Evolutionary conservation across 2,329 filamentous ascomycete genomes (phyloP), one percentile per base, ranked within the genome.

Genomic region (Talaromyces sp.): DNA sequence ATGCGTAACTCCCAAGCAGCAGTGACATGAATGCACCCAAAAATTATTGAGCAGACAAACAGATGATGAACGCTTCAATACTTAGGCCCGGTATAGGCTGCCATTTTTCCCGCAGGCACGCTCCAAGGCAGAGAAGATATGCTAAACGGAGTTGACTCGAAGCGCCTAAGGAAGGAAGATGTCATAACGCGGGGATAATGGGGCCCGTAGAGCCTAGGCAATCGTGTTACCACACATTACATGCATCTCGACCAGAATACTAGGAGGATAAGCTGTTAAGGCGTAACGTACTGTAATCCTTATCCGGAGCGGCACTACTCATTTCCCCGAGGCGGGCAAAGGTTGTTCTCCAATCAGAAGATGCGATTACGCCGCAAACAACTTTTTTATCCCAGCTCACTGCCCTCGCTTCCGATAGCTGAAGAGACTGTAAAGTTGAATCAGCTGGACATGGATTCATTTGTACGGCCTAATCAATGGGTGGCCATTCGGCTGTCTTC

Each of bases 401-500:
- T 13, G 16, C n/a, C 11, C 50, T 37, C 31, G 31, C 33, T 56
- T 37, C 31, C 8, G 14, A 19, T 54, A 11, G 27, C 16, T 33
- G 27, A 16, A 19, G 35, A 22, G 33, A 10, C 14, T 22, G 31
- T 22, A 27, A 57, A 19, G 27, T 5, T 24, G 22, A 9, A 35
- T 31, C 24, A 33, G 61, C 45, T 24, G 10, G 16, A 47, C 24
- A 80, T 80, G 78, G 74, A 78, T 69, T 79, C 77, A 8, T 75
- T 71, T 41, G 74, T 80, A 64, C 72, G 72, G 24, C 76, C 78
- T 7, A 67, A 78, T 56, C 72, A 78, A 50, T 75, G 74, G 62
- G 73, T 79, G 66, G 75, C 70, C 24, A 66, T 80, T 41, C 72
- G 74, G 66, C 71, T 80, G 37, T 82, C 87, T 14, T 88, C 86